Base-by-base conservation (phyloP, 495 filamentous ascomycete genomes). In the Daldinia concentrica region DNA sequence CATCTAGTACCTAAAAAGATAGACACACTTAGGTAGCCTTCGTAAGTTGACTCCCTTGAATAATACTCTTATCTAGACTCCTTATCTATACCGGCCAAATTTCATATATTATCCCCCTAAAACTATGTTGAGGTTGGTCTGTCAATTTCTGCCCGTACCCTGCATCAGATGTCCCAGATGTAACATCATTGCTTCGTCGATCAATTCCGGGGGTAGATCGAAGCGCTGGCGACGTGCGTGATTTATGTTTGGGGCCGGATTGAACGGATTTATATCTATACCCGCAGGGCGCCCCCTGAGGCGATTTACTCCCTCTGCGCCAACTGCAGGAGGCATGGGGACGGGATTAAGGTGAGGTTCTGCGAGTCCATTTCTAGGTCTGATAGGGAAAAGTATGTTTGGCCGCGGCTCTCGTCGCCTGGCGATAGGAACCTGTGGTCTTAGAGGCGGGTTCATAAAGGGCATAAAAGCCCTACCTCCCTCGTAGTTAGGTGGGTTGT, bases 401-500 rank as follows among this genome's bases (percentile, higher is more conserved):
- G 6, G 39, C 15, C 39, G 15, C 2, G 39, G 39, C 39, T 41
- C 39, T 41, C 6, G 15, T 41, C 6, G 39, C n/a, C 15, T 17
- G 17, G n/a, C 4, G 39, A 41, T 11, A 27, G 48, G 48, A 24
- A 51, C 48, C 14, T 17, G 51, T 27, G 51, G 51, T 9, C 24
- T 15, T 22, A 27, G 22, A 1, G 63, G 24, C 30, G 56, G 58
- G n/a, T 30, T 58, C 26, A 73, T 32, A 19, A 72, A 72, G 4
- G 66, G 69, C 43, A 69, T 59, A 27, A 73, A 64, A 6, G 66
- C 73, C 29, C 66, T 37, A 6, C 63, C 62, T 34, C 73, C 66
- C 41, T 76, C 73, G 55, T 72, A 75, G 54, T 67, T 62, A 0
- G 74, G 74, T 27, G 70, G 66, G 58, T 67, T 66, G 15, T 72